Conservation (phyloP, 2,329 filamentous ascomycete species). For the Calonectria hongkongensis region DNA sequence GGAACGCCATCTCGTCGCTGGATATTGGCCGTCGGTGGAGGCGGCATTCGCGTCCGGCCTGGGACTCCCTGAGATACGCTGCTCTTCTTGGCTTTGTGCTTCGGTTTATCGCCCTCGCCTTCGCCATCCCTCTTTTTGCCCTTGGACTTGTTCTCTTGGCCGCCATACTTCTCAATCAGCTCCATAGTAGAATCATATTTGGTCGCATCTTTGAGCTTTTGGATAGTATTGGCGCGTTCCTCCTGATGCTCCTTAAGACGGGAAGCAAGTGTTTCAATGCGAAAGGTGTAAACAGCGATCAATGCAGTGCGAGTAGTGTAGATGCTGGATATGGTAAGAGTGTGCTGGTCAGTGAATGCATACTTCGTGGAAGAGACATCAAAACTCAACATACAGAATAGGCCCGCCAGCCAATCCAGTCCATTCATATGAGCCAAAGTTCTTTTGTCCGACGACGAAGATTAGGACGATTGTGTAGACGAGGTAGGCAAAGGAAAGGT, state of each 20-base stretch:
- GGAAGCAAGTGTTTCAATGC: constrained; percentile 80
- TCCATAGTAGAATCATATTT: constrained; percentile 97
- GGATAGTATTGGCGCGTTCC: constrained; percentile 90
- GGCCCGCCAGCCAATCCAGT: constrained; percentile 86
- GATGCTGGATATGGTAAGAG: constrained; percentile 75
- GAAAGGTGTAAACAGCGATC: constrained; percentile 85
- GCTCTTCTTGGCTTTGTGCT: constrained; percentile 42
- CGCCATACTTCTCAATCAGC: constrained; percentile 95
- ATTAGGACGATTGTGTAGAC: constrained; percentile 88
- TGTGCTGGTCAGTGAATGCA: constrained; percentile 41
- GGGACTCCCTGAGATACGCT: constrained; percentile 45
- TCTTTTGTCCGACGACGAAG: constrained; percentile 88
- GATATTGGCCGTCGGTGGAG: constrained; percentile 79
- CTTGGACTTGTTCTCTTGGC: constrained; percentile 71
- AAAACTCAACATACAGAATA: constrained; percentile 75
- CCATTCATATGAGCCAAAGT: constrained; percentile 86
- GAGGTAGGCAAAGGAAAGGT: constrained; percentile 92
- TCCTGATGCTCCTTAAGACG: constrained; percentile 84
- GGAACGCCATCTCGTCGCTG: constrained; percentile 62
- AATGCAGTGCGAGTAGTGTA: constrained; percentile 82
- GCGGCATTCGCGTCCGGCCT: constrained; percentile 69
- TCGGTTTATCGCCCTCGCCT: constrained; percentile 40
- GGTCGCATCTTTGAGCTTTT: constrained; percentile 94
- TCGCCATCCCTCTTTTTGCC: constrained; percentile 55
- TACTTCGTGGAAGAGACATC: background rate